Conservation (phyloP, 352 stramenopile species). For the Phytophthora macrochlamydospora region DNA sequence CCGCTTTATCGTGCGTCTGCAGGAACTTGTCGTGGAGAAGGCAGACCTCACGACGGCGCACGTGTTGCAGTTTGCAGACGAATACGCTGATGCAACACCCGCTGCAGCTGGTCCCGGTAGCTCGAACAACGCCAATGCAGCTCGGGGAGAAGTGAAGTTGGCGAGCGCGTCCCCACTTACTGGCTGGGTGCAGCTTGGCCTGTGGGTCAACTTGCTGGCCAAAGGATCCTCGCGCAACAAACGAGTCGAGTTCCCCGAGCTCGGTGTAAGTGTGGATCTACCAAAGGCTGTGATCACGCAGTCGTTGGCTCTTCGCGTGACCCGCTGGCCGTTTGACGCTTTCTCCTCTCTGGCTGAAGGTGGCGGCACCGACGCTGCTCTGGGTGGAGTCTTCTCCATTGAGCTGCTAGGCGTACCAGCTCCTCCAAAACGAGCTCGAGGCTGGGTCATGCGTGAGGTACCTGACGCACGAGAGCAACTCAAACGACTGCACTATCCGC, state of each 20-base stretch:
- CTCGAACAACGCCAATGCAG: slow-evolving; percentile 28
- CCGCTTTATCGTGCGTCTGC: slow-evolving; percentile 55
- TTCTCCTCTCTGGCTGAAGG: slow-evolving; percentile 27
- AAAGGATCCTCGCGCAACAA: slow-evolving; percentile 81
- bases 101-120: slow-evolving; percentile 1
- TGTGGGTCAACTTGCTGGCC: slow-evolving; percentile 79
- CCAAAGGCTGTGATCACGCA: slow-evolving; percentile 81
- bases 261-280: slow-evolving; percentile 71
- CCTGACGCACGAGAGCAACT: slow-evolving; percentile 57
- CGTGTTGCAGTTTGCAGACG: slow-evolving; percentile 75
- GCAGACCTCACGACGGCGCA: slow-evolving; percentile 67
- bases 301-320: slow-evolving; percentile 70
- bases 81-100: slow-evolving; percentile 63
- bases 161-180: slow-evolving; percentile 44
- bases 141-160: slow-evolving; percentile 71
- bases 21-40: slow-evolving; percentile 65
- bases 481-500: slow-evolving; percentile 71
- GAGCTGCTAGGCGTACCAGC: slow-evolving; percentile 73
- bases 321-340: slow-evolving; percentile 66
- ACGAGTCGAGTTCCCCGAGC: slow-evolving; percentile 72
- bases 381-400: slow-evolving; percentile 70
- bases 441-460: slow-evolving; percentile 82
- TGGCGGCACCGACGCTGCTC: slow-evolving; percentile 37
- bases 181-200: slow-evolving; percentile 54
- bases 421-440: slow-evolving; percentile 67